Evolutionary conservation across 2,329 filamentous ascomycete species (phyloP).

Genomic region (Allantophomopsis lycopodina): DNA sequence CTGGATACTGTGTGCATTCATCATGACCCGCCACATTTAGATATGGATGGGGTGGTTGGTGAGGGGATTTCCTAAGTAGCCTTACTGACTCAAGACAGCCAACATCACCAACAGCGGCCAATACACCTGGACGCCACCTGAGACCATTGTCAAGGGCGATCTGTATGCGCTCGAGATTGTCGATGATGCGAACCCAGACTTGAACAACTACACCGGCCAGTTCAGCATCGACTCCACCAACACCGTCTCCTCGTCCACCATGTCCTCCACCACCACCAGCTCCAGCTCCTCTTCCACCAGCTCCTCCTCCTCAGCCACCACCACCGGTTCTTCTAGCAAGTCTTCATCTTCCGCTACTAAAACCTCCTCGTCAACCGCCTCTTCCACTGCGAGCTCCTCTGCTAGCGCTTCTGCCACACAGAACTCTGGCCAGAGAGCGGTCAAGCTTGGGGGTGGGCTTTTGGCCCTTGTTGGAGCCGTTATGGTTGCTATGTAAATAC

Average conservation of each 20-base stretch:
- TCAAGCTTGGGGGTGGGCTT: constrained; percentile 2
- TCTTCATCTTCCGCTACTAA: not conserved
- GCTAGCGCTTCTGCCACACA: not conserved
- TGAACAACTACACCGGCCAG: constrained; percentile 13
- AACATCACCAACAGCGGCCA: constrained; percentile 3
- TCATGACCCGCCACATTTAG: no score
- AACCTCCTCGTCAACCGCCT: constrained; percentile 3
- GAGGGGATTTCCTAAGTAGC: no score
- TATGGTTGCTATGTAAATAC: constrained; percentile 1
- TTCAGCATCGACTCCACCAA: constrained; percentile 12
- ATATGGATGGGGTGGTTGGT: no score
- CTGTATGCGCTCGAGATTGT: constrained; percentile 8
- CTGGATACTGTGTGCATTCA: no score
- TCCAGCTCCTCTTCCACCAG: not conserved
- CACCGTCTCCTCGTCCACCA: constrained; percentile 3
- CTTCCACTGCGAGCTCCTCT: not conserved
- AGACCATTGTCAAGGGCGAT: constrained; percentile 2
- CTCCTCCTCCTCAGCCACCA: constrained; percentile 18
- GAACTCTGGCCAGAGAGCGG: not conserved
- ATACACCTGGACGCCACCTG: constrained; percentile 5
- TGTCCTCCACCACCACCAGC: not conserved
- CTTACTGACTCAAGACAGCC: constrained; percentile 1
- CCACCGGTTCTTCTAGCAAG: constrained; percentile 3
- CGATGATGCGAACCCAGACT: constrained; percentile 9
- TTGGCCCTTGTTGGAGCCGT: constrained; percentile 1